Conservation (phyloP, 179 eudicot species). For the Sideroxylon spinosum region DNA sequence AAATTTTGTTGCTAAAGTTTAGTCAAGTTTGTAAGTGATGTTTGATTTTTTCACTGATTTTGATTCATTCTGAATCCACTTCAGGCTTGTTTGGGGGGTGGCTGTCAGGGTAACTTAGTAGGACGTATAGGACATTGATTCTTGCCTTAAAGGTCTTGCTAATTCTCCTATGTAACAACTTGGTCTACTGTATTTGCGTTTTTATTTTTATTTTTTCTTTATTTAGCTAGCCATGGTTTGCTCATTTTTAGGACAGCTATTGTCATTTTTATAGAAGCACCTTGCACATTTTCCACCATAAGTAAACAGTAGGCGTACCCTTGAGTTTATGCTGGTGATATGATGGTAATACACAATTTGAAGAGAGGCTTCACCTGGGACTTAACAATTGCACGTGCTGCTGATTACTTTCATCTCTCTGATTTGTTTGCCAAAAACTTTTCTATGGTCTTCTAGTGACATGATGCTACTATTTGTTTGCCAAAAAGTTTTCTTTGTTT, state of each 20-base stretch:
- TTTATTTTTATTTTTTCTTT: too few species aligned
- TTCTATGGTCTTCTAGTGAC: not conserved
- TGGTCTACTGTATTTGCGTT: too few species aligned
- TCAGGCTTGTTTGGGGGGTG: not conserved
- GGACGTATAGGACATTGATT: not conserved
- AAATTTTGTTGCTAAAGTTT: not conserved
- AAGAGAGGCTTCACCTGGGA: not conserved
- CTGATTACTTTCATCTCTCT: not conserved
- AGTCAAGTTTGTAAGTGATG: not conserved
- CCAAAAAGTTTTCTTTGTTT: not conserved
- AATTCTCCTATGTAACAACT: not conserved
- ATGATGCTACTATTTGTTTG: too few species aligned
- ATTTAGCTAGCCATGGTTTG: not conserved
- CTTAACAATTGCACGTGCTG: not conserved
- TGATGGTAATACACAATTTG: not conserved
- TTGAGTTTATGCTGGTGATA: not conserved
- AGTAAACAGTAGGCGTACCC: not conserved
- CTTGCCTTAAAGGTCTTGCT: not conserved
- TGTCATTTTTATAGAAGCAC: not conserved
- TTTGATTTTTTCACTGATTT: not conserved
- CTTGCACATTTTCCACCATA: not conserved
- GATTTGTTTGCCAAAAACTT: not conserved
- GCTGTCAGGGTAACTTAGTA: not conserved
- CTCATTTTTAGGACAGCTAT: not conserved
- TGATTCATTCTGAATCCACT: not conserved